Percentiles rank a stretch among this genome's conserved stretches.
Evolutionary conservation across 2,329 filamentous ascomycete species (phyloP).

Genomic region (Fusarium solani-melongenae): DNA sequence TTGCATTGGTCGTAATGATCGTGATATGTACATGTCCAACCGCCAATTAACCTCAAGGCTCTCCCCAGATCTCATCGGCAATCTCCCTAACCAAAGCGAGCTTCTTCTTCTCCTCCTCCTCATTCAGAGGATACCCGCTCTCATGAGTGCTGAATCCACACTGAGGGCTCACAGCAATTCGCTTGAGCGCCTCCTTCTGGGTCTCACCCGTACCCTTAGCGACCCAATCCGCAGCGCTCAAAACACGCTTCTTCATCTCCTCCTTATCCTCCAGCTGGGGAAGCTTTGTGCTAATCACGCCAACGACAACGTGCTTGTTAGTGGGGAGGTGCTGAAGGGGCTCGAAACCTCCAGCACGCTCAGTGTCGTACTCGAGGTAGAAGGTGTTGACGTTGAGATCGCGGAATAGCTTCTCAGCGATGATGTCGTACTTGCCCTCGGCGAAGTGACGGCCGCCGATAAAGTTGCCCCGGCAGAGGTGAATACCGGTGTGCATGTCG

Average conservation of each 20-base stretch:
- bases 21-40: background rate
- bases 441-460: conserved; percentile 74
- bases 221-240: conserved; percentile 73
- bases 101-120: conserved; percentile 80
- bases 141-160: conserved; percentile 81
- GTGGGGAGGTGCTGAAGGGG: conserved; percentile 70
- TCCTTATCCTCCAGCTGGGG: conserved; percentile 71
- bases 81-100: conserved; percentile 76
- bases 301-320: conserved; percentile 72
- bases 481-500: conserved; percentile 81
- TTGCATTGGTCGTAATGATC: background rate
- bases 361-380: conserved; percentile 77
- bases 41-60: conserved; percentile 32
- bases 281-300: conserved; percentile 73
- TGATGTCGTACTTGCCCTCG: conserved; percentile 74
- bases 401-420: conserved; percentile 73
- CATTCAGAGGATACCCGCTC: conserved; percentile 75
- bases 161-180: conserved; percentile 76
- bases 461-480: conserved; percentile 78
- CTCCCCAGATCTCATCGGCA: conserved; percentile 76
- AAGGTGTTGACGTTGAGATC: conserved; percentile 73
- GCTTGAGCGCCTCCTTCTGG: conserved; percentile 74
- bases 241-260: conserved; percentile 69
- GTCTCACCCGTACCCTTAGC: conserved; percentile 74
- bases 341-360: conserved; percentile 73